These are phyloP conservation scores for Ophiocytium majus DNA, from an alignment of 352 stramenopile species.

Conservation along the genomic window DNA sequence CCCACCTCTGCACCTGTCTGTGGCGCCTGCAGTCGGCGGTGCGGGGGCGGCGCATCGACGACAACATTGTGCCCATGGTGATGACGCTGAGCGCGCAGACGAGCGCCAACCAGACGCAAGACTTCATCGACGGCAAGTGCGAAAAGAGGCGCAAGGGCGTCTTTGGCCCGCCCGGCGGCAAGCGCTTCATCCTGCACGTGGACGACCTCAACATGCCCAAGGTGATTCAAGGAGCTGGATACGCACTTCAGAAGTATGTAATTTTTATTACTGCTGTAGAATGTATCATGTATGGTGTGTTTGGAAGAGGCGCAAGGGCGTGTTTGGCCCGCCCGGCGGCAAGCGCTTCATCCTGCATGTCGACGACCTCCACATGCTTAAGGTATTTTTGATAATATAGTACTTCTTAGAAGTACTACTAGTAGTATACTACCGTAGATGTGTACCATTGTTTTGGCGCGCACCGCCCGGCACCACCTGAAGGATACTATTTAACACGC, in stretches of 20 bases:
- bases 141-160: conserved; percentile 87
- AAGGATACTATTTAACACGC: too few relatives aligned
- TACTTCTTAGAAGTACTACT: too few relatives aligned
- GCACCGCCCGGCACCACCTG: too few relatives aligned
- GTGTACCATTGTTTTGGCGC: too few relatives aligned
- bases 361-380: conserved; percentile 92
- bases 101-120: conserved; percentile 73
- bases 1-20: neutral
- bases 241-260: neutral
- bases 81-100: conserved; percentile 82
- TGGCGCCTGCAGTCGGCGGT: conserved; percentile 1
- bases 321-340: conserved; percentile 80
- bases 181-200: conserved; percentile 85
- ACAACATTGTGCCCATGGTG: conserved; percentile 80
- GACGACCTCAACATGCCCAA: conserved; percentile 94
- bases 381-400: too few relatives aligned
- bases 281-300: neutral
- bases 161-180: conserved; percentile 81
- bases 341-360: conserved; percentile 87
- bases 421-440: too few relatives aligned
- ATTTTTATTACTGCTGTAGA: neutral
- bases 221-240: conserved; percentile 23
- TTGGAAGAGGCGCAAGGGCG: conserved; percentile 82
- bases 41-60: conserved; percentile 62
- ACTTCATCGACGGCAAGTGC: conserved; percentile 87